phyloP scores from a whole-genome alignment of 2,329 filamentous ascomycete species.

The Fusarium graminum region DNA sequence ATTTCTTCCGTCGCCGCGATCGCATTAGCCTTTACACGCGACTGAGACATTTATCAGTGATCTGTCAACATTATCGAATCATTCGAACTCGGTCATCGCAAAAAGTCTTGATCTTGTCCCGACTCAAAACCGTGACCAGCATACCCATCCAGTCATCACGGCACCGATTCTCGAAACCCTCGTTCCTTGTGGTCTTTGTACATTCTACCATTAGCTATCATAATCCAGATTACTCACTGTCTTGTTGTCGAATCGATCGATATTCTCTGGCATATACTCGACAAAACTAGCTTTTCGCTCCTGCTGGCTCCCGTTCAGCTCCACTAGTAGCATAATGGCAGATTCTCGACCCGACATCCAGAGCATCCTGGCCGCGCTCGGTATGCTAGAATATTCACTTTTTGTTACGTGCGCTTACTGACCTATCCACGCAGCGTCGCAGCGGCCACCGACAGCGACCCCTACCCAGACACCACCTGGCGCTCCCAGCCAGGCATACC shows the following conservation, averaged over 20 bases:
- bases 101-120: conserved; percentile 31
- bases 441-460: conserved; percentile 59
- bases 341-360: conserved; percentile 51
- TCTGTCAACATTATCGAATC: conserved; percentile 37
- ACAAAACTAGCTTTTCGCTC: conserved; percentile 26
- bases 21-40: conserved; percentile 30
- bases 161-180: conserved; percentile 13
- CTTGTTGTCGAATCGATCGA: neutral
- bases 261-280: conserved; percentile 7
- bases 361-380: conserved; percentile 63
- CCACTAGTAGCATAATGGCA: conserved; percentile 42
- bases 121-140: conserved; percentile 41
- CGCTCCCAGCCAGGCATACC: conserved; percentile 55
- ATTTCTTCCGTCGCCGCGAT: conserved; percentile 27
- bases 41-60: conserved; percentile 32
- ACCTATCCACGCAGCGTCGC: conserved; percentile 56
- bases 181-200: conserved; percentile 19
- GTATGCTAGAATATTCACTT: conserved; percentile 51
- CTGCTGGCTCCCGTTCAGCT: conserved; percentile 27
- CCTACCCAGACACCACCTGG: conserved; percentile 59
- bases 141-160: conserved; percentile 24
- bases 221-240: conserved; percentile 5
- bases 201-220: conserved; percentile 2
- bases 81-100: conserved; percentile 36
- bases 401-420: conserved; percentile 32